Evolutionary conservation across 495 filamentous ascomycete species (phyloP), one percentile per base, ranked within the genome.

Genomic region (Xylaria cubensis): DNA sequence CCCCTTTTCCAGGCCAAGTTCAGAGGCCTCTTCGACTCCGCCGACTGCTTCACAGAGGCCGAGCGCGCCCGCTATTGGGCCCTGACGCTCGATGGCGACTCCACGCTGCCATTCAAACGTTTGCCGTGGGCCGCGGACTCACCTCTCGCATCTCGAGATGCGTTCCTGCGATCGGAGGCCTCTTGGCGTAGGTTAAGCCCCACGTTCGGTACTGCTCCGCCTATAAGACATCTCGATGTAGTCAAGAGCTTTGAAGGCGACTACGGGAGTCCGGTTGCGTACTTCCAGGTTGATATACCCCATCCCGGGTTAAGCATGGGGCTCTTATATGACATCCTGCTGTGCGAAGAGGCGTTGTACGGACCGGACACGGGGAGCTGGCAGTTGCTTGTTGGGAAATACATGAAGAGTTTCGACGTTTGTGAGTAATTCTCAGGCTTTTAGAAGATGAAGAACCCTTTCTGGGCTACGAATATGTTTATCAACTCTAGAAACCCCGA

Each of bases 241-340:
- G 72, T 78, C 32, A 78, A 76, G 65, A 67, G 64, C 50, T 74
- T 70, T 48, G 71, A 61, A 26, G 58, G 64, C 29, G 44, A 48
- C 0, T 53, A 34, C 2, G 72, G 68, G 8, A 66, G 67, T 13
- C 65, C 68, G 41, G 72, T 78, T 12, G 70, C 74, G 4, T 74
- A 78, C 24, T 76, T 73, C 39, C 76, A 78, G 59, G 67, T 74
- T 3, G 76, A 78, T 41, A 32, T 78, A 9, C 70, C 70, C 6
- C 46, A 70, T 0, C 66, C 76, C 4, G 76, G 76, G 19, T 29
- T 78, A 58, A 76, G 72, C 8, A 78, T 78, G 76, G 76, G 74
- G 3, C 70, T 73, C 13, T 69, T 78, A 42, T 76, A 74, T 39
- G 74, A 78, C 17, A 58, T 74, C 26, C 61, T 78, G 55, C 71